Evolutionary conservation across 495 filamentous ascomycete species (phyloP), one percentile per base, ranked within the genome.

Genomic region (Tuber aestivum): DNA sequence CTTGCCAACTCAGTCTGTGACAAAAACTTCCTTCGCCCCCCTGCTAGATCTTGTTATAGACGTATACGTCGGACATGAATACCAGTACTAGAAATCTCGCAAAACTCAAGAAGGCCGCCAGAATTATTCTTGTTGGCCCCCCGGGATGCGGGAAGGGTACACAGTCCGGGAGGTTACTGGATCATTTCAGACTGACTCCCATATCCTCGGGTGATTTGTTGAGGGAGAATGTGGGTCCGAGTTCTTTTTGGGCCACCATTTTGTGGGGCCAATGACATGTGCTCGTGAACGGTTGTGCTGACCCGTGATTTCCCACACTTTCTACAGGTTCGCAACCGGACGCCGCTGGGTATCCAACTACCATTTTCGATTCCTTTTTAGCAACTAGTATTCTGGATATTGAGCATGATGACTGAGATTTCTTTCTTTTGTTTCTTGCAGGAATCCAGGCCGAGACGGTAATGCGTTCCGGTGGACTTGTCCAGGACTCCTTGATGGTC

Each of bases 151-250:
- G 95, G 72, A 99, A 99, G 85, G 95, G 95, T 44, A 99, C 95
- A 23, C 95, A 99, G 83, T 92, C 94, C 41, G 93, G 97, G 81
- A 88, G 95, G 68, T 86, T 99, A 68, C 89, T 97, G 73, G 85
- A 91, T 78, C 90, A 92, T 76, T 98, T 94, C 80, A 92, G 97
- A 81, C 86, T 99, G 42, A 92, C 94, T 14, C 90, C 94, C 7
- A 94, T 99, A 85, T 95, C 92, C 85, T 97, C 95, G 32, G 95
- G 95, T 21, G 95, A 98, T 82, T 85, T 99, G 20, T 86, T 99
- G 71, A 89, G 95, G 68, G 90, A 95, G 82, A 97, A 97, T 93
- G 95, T 81, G 69, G 48, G 79, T 73, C 21, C 70, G 5, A 16
- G 38, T 73, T 56, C 42, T 48, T 61, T 42, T 68, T 78, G 71